Conservation (phyloP, 2,329 filamentous ascomycete genomes). For the Verticillium tricorpus region DNA sequence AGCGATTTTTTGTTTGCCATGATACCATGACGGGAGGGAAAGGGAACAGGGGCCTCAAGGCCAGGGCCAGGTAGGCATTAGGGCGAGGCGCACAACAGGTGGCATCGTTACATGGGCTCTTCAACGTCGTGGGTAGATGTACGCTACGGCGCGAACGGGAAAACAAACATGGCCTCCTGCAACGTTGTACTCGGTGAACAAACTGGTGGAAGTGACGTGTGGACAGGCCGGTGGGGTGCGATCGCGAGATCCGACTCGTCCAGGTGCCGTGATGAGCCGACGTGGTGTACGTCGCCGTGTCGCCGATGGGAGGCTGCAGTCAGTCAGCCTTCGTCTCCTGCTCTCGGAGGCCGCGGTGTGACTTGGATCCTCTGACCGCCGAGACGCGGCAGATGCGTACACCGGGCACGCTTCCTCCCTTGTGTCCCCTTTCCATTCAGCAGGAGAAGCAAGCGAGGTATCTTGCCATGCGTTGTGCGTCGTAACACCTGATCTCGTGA, state of each 20-base stretch:
- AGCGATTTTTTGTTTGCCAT: slow-evolving; percentile 3
- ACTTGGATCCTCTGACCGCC: neutral
- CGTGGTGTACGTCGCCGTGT: neutral
- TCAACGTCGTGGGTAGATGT: neutral
- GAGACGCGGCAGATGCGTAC: neutral
- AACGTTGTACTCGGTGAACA: neutral
- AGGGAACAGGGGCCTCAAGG: neutral
- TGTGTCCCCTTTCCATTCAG: neutral
- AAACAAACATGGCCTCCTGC: neutral
- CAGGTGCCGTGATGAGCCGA: neutral
- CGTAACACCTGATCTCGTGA: neutral
- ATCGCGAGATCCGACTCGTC: neutral
- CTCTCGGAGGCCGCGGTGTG: neutral
- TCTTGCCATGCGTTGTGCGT: neutral
- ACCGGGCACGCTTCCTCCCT: neutral
- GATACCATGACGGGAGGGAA: slow-evolving; percentile 1
- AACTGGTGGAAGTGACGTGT: too few relatives aligned
- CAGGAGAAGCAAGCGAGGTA: neutral
- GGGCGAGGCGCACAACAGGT: neutral
- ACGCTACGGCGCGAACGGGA: neutral
- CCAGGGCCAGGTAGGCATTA: neutral
- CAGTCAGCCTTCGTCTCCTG: neutral
- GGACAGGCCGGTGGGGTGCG: neutral
- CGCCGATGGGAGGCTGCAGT: neutral
- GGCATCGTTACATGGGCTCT: neutral